These are phyloP conservation scores for Komagataella ulmi DNA, from an alignment of 805 yeast species.

Conservation along the genomic window DNA sequence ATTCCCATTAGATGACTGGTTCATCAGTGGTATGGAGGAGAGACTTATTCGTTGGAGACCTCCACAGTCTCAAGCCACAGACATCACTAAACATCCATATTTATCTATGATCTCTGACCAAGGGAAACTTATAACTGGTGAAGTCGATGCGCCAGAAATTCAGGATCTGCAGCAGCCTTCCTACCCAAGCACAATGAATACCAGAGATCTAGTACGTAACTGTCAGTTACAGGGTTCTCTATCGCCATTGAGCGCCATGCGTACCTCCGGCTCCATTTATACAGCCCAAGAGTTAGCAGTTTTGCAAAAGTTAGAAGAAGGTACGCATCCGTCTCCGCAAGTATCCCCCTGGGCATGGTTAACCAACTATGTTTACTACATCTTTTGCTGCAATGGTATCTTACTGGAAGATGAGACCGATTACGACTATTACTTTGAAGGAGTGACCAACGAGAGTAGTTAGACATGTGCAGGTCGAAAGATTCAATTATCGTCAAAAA, in stretches of 20 bases:
- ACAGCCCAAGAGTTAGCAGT: background rate
- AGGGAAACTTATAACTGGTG: background rate
- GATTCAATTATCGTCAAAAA: background rate
- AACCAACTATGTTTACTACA: background rate
- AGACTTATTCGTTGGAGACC: conserved; percentile 22
- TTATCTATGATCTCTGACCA: background rate
- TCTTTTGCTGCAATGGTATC: background rate
- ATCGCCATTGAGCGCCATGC: background rate
- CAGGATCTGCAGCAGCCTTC: background rate
- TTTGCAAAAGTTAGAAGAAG: background rate
- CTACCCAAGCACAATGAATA: background rate
- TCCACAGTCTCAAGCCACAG: conserved; percentile 12
- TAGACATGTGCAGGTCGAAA: background rate
- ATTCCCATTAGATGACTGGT: conserved; percentile 12
- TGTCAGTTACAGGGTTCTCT: background rate
- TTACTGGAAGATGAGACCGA: background rate
- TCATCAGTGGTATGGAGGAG: conserved; percentile 21
- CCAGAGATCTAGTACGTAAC: background rate
- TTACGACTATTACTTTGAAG: background rate
- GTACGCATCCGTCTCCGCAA: background rate
- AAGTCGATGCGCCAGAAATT: background rate
- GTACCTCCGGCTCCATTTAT: background rate
- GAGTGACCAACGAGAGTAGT: background rate
- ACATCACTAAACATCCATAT: background rate
- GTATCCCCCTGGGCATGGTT: background rate